Evolutionary conservation across 257 asterid genomes (phyloP).

Genomic region (Sherardia arvensis): DNA sequence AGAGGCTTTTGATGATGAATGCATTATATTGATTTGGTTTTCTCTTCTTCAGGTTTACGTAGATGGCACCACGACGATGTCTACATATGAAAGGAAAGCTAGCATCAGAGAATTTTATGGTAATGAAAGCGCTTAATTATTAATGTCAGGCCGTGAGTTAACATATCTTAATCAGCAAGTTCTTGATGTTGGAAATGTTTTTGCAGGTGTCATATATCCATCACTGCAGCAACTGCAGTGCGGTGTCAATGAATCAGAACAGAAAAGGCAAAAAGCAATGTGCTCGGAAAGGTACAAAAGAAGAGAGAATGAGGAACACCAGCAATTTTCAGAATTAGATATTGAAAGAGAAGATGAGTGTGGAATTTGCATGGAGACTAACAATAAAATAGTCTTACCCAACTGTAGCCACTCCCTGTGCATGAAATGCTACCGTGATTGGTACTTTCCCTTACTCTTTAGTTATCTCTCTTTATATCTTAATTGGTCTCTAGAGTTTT

Average conservation of each 20-base stretch:
- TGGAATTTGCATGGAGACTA: conserved; percentile 92
- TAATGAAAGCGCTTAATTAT: conserved; percentile 12
- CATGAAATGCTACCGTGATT: conserved; percentile 86
- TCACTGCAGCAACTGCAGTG: conserved; percentile 77
- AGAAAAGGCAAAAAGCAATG: conserved; percentile 69
- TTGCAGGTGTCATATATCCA: conserved; percentile 85
- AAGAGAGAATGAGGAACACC: conserved; percentile 58
- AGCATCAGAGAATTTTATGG: conserved; percentile 93
- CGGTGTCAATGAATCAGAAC: conserved; percentile 79
- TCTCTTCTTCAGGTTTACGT: conserved; percentile 62
- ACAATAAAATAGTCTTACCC: conserved; percentile 79
- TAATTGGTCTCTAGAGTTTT: not conserved
- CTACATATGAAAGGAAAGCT: conserved; percentile 89
- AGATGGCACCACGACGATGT: conserved; percentile 95
- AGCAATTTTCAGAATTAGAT: conserved; percentile 48
- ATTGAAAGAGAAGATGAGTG: conserved; percentile 92
- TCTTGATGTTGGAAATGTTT: conserved; percentile 5
- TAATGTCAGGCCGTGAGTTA: not conserved
- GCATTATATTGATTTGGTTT: not conserved
- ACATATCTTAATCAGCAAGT: not conserved
- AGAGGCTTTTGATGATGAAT: not conserved
- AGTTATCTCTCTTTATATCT: not conserved
- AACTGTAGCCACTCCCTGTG: conserved; percentile 81
- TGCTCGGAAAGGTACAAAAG: conserved; percentile 70
- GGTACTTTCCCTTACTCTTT: conserved; percentile 34